Evolutionary conservation across 2,329 filamentous ascomycete species (phyloP).

Genomic region (Macrophomina tecta): DNA sequence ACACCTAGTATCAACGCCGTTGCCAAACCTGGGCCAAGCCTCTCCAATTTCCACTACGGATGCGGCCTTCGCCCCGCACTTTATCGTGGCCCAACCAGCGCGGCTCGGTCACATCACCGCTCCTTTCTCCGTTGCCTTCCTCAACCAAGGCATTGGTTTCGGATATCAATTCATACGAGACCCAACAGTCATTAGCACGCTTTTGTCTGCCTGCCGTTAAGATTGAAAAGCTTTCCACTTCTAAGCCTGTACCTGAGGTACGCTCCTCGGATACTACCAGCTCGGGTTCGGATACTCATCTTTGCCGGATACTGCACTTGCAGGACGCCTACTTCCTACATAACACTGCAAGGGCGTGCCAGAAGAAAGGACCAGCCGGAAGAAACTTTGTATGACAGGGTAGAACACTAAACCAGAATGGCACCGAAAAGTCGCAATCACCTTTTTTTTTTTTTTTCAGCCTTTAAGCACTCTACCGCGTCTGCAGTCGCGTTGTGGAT

Average conservation of each 20-base stretch:
- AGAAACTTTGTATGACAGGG: too few relatives aligned
- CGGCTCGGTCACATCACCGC: not conserved
- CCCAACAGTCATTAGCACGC: not conserved
- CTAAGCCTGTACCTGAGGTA: not conserved
- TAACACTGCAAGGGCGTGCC: too few relatives aligned
- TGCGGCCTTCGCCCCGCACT: not conserved
- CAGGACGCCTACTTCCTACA: too few relatives aligned
- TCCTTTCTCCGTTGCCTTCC: not conserved
- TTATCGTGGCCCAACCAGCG: not conserved
- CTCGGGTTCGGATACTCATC: not conserved
- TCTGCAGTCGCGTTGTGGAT: not conserved
- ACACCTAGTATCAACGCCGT: conserved; percentile 4
- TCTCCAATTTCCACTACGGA: not conserved
- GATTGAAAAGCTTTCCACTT: not conserved
- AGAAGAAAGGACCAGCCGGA: too few relatives aligned
- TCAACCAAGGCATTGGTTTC: not conserved
- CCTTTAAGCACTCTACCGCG: too few relatives aligned
- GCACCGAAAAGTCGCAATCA: too few relatives aligned
- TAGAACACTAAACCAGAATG: too few relatives aligned
- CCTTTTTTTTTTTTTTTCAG: not conserved
- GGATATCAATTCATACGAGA: not conserved
- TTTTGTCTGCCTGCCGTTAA: not conserved
- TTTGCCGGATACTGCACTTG: not conserved
- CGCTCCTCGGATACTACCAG: not conserved
- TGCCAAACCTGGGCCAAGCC: conserved; percentile 12